phyloP scores from a whole-genome alignment of 768 basidiomycete species.

The Boletus tylopilopsis region DNA sequence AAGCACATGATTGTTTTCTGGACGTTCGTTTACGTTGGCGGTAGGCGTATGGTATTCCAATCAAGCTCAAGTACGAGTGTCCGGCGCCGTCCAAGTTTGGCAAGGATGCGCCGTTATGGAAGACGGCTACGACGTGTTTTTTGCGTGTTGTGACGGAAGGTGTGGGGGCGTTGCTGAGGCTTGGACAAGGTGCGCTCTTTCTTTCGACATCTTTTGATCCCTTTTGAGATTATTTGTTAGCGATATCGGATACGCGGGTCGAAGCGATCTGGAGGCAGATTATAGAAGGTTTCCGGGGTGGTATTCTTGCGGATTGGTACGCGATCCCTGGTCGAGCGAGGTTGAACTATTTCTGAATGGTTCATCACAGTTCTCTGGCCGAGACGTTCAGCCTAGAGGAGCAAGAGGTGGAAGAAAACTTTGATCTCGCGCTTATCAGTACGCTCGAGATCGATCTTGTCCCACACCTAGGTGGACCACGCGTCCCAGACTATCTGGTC shows the following conservation, averaged over 20 bases:
- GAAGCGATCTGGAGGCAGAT: conserved; percentile 86
- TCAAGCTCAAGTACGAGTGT: conserved; percentile 94
- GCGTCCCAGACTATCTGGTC: conserved; percentile 71
- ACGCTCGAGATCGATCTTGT: conserved; percentile 78
- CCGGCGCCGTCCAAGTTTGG: conserved; percentile 86
- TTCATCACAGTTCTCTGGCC: conserved; percentile 45
- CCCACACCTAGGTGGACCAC: conserved; percentile 64
- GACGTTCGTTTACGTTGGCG: not conserved
- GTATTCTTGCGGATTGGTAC: conserved; percentile 82
- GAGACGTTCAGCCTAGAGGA: conserved; percentile 57
- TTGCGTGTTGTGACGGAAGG: conserved; percentile 70
- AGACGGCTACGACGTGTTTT: conserved; percentile 84
- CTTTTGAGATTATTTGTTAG: conserved; percentile 28
- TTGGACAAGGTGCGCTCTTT: conserved; percentile 47
- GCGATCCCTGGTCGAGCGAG: conserved; percentile 17
- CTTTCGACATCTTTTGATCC: not conserved
- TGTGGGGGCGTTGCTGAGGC: conserved; percentile 44
- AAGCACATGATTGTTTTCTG: conserved; percentile 15
- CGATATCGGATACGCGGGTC: conserved; percentile 56
- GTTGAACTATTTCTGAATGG: not conserved
- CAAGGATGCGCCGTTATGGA: conserved; percentile 88
- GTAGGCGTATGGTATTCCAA: conserved; percentile 84
- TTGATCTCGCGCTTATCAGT: conserved; percentile 76
- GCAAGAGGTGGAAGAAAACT: conserved; percentile 79
- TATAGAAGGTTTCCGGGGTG: conserved; percentile 77